phyloP scores from a whole-genome alignment of 2,329 filamentous ascomycete genomes.

The Pseudonectria foliicola region DNA sequence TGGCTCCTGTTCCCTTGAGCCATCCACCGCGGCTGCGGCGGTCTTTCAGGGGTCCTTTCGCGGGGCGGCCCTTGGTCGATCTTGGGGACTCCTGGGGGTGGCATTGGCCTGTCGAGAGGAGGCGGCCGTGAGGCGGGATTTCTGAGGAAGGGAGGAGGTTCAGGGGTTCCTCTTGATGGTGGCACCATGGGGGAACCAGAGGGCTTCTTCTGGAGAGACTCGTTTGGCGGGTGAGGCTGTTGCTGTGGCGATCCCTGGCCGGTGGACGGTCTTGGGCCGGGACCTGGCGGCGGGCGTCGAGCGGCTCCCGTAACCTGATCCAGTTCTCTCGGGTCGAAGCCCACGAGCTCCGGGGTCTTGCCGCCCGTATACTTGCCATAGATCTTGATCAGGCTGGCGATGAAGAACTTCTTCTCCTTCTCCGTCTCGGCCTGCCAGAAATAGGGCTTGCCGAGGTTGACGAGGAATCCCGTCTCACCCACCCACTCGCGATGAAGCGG shows the following conservation, averaged over 20 bases:
- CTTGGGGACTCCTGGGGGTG: conserved; percentile 47
- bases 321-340: conserved; percentile 74
- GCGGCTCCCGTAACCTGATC: conserved; percentile 64
- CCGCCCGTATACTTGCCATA: conserved; percentile 94
- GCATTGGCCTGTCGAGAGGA: conserved; percentile 35
- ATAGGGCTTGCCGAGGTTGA: conserved; percentile 88
- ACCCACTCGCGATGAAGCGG: conserved; percentile 67
- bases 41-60: conserved; percentile 21
- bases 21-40: conserved; percentile 39
- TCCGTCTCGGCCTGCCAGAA: conserved; percentile 92
- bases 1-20: conserved; percentile 49
- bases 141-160: conserved; percentile 22
- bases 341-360: conserved; percentile 67
- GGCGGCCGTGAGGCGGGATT: conserved; percentile 23
- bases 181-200: conserved; percentile 10
- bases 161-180: conserved; percentile 13
- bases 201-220: not conserved
- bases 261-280: conserved; percentile 17
- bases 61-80: conserved; percentile 10
- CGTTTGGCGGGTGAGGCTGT: conserved; percentile 17
- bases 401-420: conserved; percentile 98
- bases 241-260: conserved; percentile 21
- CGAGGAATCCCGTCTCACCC: conserved; percentile 73
- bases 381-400: conserved; percentile 92
- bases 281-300: conserved; percentile 30